A percentile compares a stretch with the other conserved stretches of the same genome.
Evolutionary conservation across 2,329 filamentous ascomycete species (phyloP).

Genomic region (Coniella vitis): DNA sequence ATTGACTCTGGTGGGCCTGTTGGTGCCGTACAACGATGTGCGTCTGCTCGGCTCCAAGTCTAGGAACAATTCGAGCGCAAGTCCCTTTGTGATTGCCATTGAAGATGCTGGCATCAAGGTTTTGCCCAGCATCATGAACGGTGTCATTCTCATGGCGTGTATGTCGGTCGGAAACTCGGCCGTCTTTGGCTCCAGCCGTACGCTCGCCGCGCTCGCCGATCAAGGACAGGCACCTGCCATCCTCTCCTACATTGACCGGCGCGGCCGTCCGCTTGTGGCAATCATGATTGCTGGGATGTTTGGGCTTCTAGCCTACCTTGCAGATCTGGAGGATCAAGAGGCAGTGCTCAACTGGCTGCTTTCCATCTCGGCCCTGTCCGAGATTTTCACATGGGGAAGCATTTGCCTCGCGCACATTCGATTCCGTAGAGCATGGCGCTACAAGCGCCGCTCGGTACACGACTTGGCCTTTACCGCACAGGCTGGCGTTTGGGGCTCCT

Average conservation of each 20-base stretch:
- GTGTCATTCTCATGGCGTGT: slow-evolving; percentile 86
- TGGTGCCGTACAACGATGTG: slow-evolving; percentile 67
- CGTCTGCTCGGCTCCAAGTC: slow-evolving; percentile 52
- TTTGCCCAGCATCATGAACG: slow-evolving; percentile 85
- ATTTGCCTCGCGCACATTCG: slow-evolving; percentile 90
- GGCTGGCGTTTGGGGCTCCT: slow-evolving; percentile 72
- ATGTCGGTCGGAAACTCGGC: slow-evolving; percentile 88
- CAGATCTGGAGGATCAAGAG: slow-evolving; percentile 52
- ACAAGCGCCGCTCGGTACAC: slow-evolving; percentile 60
- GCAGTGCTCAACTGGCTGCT: slow-evolving; percentile 74
- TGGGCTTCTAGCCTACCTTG: slow-evolving; percentile 73
- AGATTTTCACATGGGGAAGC: slow-evolving; percentile 73
- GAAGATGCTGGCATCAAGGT: slow-evolving; percentile 73
- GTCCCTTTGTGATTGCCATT: slow-evolving; percentile 92
- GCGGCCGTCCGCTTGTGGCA: slow-evolving; percentile 70
- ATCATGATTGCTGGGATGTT: slow-evolving; percentile 61
- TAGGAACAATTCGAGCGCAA: slow-evolving; percentile 31
- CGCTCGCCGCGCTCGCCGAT: slow-evolving; percentile 81
- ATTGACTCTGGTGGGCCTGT: slow-evolving; percentile 70
- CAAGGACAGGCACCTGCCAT: slow-evolving; percentile 74
- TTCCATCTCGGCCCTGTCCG: slow-evolving; percentile 64
- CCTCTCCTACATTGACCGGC: slow-evolving; percentile 74
- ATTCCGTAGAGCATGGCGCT: slow-evolving; percentile 74
- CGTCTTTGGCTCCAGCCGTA: slow-evolving; percentile 86
- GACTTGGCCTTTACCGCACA: slow-evolving; percentile 80